Evolutionary conservation across 805 yeast species (phyloP), one percentile per base, ranked within the genome.

Genomic region (Yarrowia keelungensis): DNA sequence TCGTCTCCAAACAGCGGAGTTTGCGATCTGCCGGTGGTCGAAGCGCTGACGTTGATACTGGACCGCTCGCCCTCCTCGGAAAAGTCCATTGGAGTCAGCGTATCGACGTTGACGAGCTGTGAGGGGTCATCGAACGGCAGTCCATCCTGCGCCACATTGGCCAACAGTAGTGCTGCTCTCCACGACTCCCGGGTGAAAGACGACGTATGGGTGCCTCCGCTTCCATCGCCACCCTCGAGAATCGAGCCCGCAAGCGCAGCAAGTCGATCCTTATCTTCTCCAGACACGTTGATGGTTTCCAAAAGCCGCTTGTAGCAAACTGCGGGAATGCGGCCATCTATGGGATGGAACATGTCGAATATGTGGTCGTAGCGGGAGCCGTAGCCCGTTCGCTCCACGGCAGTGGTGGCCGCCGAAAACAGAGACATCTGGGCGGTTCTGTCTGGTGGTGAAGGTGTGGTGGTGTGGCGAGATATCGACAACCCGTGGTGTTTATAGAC

Each of bases 311-410:
- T 47, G 67, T 47, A 62, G 56, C 67, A 62, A 19, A 62, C 67
- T 19, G 54, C 56, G 38, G 67, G 67, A 47, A 62, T 62, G 7
- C 56, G 54, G 22, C 67, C 67, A 38, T 62, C 67, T 36, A 62
- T 62, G 56, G 67, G 67, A 8, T 62, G 67, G 16, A 62, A 62
- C 54, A 47, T 62, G 67, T 62, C 67, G 67, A 62, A 62, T 8
- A 62, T 62, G 65, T 32, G 65, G 42, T 59, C 65, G 50, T 59
- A 59, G 32, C 65, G 51, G 5, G 65, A 3, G 8, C 51, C 65
- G 16, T 59, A 59, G 50, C 65, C 65, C 51, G 51, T 59, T 7
- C 35, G 41, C 35, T 59, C 65, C 35, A 59, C 65, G 14, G 65
- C 65, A 8, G 65, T 45, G 42, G 65, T 39, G 3, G 65, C 65